Conservation (phyloP, 2,329 filamentous ascomycete genomes). For the Elsinoe fawcettii region DNA sequence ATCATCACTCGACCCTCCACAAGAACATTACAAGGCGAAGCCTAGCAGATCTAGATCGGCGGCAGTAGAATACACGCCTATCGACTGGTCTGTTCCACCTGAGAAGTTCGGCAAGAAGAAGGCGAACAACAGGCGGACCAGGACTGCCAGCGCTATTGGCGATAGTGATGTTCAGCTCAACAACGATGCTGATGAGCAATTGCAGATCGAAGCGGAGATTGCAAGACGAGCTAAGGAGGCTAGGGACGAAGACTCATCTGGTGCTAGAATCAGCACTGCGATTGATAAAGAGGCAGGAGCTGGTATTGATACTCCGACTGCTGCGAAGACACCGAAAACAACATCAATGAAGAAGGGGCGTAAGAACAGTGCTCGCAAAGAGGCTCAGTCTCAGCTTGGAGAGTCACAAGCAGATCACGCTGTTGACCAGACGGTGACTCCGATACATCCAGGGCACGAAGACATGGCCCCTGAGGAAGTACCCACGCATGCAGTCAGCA, state of each 20-base stretch:
- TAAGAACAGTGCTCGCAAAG: neutral
- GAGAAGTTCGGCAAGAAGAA: neutral
- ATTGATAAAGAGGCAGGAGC: neutral
- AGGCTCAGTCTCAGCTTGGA: neutral
- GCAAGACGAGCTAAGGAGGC: slow-evolving; percentile 3
- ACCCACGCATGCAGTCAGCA: neutral
- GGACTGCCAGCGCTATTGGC: neutral
- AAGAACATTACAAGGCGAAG: slow-evolving; percentile 2
- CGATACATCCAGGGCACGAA: too few relatives aligned
- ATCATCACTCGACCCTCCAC: neutral
- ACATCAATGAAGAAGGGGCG: neutral
- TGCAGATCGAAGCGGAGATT: neutral
- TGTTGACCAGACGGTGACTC: neutral
- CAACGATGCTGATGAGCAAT: neutral
- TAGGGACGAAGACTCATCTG: slow-evolving; percentile 12
- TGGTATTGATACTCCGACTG: neutral
- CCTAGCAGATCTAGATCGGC: slow-evolving; percentile 8
- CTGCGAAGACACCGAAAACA: neutral
- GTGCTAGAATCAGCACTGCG: neutral
- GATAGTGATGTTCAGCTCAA: neutral
- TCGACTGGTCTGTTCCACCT: slow-evolving; percentile 8
- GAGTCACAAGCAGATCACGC: neutral
- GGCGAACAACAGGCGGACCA: slow-evolving; percentile 5
- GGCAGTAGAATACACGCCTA: neutral
- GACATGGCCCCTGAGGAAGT: neutral